phyloP scores from a whole-genome alignment of 768 basidiomycete genomes.

The Termitomyces sp. region DNA sequence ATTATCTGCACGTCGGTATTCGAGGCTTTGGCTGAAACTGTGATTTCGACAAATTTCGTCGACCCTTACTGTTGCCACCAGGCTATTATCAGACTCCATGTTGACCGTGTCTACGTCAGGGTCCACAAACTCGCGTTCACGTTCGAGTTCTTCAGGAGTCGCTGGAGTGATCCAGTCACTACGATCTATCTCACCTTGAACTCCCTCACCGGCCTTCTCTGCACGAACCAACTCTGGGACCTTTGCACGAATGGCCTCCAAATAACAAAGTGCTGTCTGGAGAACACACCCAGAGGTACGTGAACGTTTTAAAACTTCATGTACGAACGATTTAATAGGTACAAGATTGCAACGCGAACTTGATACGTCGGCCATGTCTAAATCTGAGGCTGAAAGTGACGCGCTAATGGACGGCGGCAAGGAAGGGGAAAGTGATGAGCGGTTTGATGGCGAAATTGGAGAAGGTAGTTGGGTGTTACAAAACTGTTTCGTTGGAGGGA shows the following conservation, averaged over 20 bases:
- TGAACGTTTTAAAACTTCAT: conserved; percentile 83
- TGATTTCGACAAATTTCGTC: conserved; percentile 21
- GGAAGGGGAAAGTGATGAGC: conserved; percentile 23
- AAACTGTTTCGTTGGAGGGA: conserved; percentile 3
- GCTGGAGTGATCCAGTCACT: conserved; percentile 37
- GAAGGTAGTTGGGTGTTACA: conserved; percentile 45
- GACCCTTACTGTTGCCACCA: conserved; percentile 40
- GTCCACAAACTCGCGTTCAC: conserved; percentile 27
- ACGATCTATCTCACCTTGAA: conserved; percentile 33
- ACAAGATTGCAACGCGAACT: conserved; percentile 34
- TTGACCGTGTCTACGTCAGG: conserved; percentile 10
- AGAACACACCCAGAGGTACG: conserved; percentile 79
- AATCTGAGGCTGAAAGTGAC: conserved; percentile 13
- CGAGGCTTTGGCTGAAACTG: conserved; percentile 12
- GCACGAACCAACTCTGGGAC: conserved; percentile 55
- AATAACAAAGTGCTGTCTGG: conserved; percentile 83
- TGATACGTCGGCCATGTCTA: conserved; percentile 8
- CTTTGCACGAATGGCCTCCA: conserved; percentile 74
- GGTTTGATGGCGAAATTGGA: conserved; percentile 44
- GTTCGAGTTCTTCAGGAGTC: conserved; percentile 36
- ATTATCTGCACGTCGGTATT: neutral
- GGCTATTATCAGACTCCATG: conserved; percentile 15
- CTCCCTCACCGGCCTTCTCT: conserved; percentile 40
- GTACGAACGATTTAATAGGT: conserved; percentile 74
- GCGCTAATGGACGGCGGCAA: conserved; percentile 16